These are phyloP conservation scores for Porodaedalea pini DNA, from an alignment of 1,284 basidiomycete species.

Conservation along the genomic window DNA sequence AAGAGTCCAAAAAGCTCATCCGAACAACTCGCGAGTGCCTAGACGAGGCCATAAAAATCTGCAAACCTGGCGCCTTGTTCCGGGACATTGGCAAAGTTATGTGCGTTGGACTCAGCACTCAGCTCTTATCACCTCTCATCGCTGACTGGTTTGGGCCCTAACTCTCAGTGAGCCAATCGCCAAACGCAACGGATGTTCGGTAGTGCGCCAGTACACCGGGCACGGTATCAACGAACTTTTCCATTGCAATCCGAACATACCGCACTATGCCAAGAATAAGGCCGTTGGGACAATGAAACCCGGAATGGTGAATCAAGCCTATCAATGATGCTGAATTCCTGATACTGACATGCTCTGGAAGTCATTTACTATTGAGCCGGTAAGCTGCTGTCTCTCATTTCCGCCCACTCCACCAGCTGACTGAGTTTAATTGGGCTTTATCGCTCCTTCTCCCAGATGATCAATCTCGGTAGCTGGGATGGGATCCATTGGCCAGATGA, in stretches of 20 bases:
- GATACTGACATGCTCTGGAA: constrained; percentile 18
- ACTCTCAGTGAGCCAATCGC: constrained; percentile 72
- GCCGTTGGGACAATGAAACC: constrained; percentile 79
- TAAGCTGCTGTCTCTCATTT: constrained; percentile 33
- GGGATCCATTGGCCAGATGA: constrained; percentile 83
- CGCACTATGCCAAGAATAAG: constrained; percentile 88
- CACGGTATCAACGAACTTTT: constrained; percentile 89
- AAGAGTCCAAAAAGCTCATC: constrained; percentile 80
- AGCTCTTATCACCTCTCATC: constrained; percentile 20
- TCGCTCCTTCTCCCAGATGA: constrained; percentile 60
- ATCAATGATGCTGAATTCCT: neutral
- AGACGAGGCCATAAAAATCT: constrained; percentile 84
- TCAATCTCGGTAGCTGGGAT: constrained; percentile 79
- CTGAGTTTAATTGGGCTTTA: constrained; percentile 20
- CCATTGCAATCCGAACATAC: constrained; percentile 70
- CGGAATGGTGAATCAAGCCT: constrained; percentile 62
- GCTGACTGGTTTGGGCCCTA: constrained; percentile 11
- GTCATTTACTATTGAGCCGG: constrained; percentile 64
- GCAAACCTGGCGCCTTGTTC: constrained; percentile 87
- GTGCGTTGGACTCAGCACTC: constrained; percentile 41
- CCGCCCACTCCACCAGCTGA: constrained; percentile 24
- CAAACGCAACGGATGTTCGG: constrained; percentile 74
- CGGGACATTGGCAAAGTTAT: constrained; percentile 80
- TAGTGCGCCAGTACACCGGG: constrained; percentile 86
- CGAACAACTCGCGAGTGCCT: constrained; percentile 75